Base-by-base conservation (phyloP, 2,329 filamentous ascomycete genomes). In the Polychaeton citri region DNA sequence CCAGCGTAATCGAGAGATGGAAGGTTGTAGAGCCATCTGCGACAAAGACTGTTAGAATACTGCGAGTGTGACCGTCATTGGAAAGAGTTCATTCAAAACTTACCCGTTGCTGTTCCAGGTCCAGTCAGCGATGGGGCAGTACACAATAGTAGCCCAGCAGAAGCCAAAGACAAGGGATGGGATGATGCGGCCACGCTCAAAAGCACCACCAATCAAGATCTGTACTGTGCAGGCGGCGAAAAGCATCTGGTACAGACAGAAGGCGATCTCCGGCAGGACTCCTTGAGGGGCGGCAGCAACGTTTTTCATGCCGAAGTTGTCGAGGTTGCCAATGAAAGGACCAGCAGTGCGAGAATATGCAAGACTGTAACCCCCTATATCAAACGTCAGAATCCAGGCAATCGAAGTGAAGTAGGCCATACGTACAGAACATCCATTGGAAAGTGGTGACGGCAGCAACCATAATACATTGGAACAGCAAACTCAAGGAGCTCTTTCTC, bases 51-150 rank as follows among this genome's bases (percentile, higher is more conserved):
- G 24, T 28, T 7, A 28, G n/a, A n/a, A n/a, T n/a, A n/a, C n/a
- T n/a, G n/a, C n/a, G n/a, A n/a, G n/a, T n/a, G n/a, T n/a, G n/a
- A n/a, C n/a, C n/a, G n/a, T n/a, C n/a, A n/a, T n/a, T n/a, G n/a
- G n/a, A n/a, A n/a, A n/a, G n/a, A n/a, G n/a, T n/a, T n/a, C n/a
- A n/a, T 28, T 28, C 7, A 4, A 24, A 28, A 28, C 24, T 28
- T 28, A 80, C 8, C 76, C 75, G 35, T 68, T 71, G n/a, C 66
- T 49, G 47, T 79, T 79, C 76, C 76, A 80, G 3, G 73, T 76
- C 74, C 74, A 79, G 57, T 69, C 75, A 0, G 74, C 74, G 21
- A 79, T 68, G 0, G 69, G 67, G 44, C 66, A 78, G 54, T 79
- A 79, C 2, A 79, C 75, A 37, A 78, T 64, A 0, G 75, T 79